phyloP scores from a whole-genome alignment of 371 early-diverging fungal species.

The Mortierella sp. region DNA sequence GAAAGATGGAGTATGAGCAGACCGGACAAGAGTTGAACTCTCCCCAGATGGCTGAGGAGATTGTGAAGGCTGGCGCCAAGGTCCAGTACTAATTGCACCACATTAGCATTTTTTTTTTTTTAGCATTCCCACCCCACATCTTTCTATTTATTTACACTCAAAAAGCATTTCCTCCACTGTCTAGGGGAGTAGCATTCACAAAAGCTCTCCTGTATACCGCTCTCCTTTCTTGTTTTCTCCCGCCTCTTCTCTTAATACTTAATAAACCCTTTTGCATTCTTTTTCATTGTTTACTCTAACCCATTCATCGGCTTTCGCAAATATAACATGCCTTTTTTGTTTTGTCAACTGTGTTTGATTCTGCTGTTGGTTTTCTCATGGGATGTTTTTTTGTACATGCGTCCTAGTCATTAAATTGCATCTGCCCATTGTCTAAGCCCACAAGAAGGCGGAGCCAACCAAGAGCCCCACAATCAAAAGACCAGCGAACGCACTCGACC shows the following conservation, averaged over 20 bases:
- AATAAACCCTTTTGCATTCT: background rate
- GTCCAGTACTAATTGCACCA: background rate
- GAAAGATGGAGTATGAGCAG: background rate
- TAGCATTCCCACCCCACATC: background rate
- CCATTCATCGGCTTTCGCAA: background rate
- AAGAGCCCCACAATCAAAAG: background rate
- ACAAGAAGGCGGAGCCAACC: background rate
- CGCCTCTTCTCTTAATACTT: background rate
- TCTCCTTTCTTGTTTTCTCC: background rate
- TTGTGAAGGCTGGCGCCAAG: background rate
- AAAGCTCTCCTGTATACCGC: constrained; percentile 4
- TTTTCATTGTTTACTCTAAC: background rate
- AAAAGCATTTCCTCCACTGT: background rate
- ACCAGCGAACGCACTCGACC: background rate
- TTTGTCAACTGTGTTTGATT: background rate
- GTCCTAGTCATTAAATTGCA: background rate
- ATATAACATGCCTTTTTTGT: background rate
- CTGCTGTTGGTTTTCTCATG: background rate
- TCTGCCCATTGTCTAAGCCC: background rate
- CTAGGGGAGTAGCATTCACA: background rate
- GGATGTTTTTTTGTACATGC: background rate
- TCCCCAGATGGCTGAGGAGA: background rate
- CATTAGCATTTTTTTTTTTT: background rate
- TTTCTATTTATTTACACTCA: background rate
- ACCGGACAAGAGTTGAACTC: constrained; percentile 1